These are phyloP conservation scores for Wickerhamomyces ciferrii DNA, from an alignment of 805 yeast species.

Conservation along the genomic window DNA sequence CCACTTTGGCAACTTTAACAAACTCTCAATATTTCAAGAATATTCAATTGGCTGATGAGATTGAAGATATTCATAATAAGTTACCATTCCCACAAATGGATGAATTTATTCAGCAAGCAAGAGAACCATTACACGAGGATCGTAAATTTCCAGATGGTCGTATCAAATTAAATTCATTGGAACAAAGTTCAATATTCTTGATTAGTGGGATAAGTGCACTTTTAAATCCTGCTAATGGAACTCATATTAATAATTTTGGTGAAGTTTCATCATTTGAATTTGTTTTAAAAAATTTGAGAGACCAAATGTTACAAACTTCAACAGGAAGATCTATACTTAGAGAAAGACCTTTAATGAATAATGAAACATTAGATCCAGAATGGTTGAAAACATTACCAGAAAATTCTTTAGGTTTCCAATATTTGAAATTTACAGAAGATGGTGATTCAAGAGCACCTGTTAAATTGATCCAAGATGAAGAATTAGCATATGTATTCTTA, in stretches of 20 bases:
- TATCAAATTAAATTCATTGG: slow-evolving; percentile 64
- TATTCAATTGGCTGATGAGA: slow-evolving; percentile 51
- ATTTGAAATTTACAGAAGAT: slow-evolving; percentile 80
- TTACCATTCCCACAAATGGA: background rate
- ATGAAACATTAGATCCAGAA: slow-evolving; percentile 60
- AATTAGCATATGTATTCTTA: slow-evolving; percentile 87
- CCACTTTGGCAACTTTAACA: slow-evolving; percentile 15
- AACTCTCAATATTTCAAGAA: slow-evolving; percentile 30
- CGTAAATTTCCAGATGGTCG: slow-evolving; percentile 64
- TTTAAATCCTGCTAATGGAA: slow-evolving; percentile 70
- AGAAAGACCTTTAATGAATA: slow-evolving; percentile 81
- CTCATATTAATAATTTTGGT: slow-evolving; percentile 77
- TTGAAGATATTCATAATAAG: slow-evolving; percentile 41
- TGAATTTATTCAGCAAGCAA: background rate
- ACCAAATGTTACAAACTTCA: slow-evolving; percentile 69
- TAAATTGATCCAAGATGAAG: slow-evolving; percentile 81
- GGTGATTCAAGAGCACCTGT: slow-evolving; percentile 94
- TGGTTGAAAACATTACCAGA: slow-evolving; percentile 54
- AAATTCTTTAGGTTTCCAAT: slow-evolving; percentile 74
- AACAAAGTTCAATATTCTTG: slow-evolving; percentile 55
- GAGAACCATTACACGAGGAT: slow-evolving; percentile 20
- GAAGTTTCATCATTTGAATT: slow-evolving; percentile 81
- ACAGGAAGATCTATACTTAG: slow-evolving; percentile 73
- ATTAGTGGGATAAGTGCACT: slow-evolving; percentile 78
- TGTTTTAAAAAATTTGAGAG: slow-evolving; percentile 56